Conservation (phyloP, 306 rosid species). For the Quercus cerris region DNA sequence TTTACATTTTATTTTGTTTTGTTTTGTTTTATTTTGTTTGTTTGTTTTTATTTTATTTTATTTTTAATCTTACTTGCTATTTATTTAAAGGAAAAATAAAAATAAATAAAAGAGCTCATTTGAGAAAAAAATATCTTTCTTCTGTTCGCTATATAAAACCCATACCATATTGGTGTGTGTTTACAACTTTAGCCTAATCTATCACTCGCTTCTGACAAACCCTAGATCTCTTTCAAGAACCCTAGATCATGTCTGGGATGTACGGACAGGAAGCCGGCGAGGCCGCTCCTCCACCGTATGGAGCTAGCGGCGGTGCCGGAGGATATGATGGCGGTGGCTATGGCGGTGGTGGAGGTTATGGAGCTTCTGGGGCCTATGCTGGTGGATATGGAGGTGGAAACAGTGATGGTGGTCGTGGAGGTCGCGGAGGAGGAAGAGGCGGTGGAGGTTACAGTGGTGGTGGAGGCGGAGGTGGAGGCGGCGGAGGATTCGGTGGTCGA, state of each 20-base stretch:
- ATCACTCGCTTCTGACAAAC: constrained; percentile 24
- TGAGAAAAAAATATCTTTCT: too few relatives aligned
- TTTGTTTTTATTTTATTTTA: too few relatives aligned
- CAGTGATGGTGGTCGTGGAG: constrained; percentile 40
- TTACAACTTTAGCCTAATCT: constrained; percentile 20
- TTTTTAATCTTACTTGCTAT: too few relatives aligned
- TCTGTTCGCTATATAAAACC: neutral
- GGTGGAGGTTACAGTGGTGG: constrained; percentile 55
- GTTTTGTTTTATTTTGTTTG: too few relatives aligned
- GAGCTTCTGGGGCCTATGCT: constrained; percentile 35
- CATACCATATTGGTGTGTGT: neutral
- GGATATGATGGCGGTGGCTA: constrained; percentile 36
- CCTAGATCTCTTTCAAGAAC: constrained; percentile 35
- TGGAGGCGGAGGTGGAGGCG: constrained; percentile 53
- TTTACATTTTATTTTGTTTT: too few relatives aligned
- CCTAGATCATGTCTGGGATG: constrained; percentile 72
- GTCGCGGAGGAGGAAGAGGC: constrained; percentile 48
- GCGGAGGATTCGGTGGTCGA: constrained; percentile 64
- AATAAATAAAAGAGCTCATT: neutral
- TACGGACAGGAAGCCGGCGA: constrained; percentile 86
- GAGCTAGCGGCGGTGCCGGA: constrained; percentile 50
- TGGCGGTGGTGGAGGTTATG: constrained; percentile 32
- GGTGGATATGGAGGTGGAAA: constrained; percentile 34
- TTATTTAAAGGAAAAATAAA: neutral
- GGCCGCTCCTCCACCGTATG: constrained; percentile 70